These are phyloP conservation scores for Lagenidium giganteum DNA, from an alignment of 352 stramenopile genomes.

Conservation along the genomic window DNA sequence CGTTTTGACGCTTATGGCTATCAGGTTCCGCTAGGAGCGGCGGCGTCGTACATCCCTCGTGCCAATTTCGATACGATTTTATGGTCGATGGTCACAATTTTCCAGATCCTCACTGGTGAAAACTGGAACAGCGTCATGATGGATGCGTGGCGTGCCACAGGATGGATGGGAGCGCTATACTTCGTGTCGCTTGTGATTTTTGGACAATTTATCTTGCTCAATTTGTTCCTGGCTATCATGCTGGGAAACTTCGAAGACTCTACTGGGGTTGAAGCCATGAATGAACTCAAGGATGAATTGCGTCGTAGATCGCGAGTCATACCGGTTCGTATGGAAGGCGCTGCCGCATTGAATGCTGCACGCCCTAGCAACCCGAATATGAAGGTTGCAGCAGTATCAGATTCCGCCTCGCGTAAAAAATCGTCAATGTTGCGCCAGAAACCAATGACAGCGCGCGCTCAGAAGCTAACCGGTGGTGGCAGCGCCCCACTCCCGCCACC, in stretches of 20 bases:
- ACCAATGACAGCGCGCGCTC: too few relatives aligned
- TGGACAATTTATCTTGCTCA: slow-evolving; percentile 89
- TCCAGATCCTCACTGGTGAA: slow-evolving; percentile 89
- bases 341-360: neutral
- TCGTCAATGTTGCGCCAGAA: too few relatives aligned
- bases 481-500: too few relatives aligned
- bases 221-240: slow-evolving; percentile 91
- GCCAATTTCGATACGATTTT: slow-evolving; percentile 25
- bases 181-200: slow-evolving; percentile 84
- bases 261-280: slow-evolving; percentile 14
- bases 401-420: too few relatives aligned
- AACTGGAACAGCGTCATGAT: slow-evolving; percentile 92
- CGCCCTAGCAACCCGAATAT: neutral
- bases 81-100: slow-evolving; percentile 24
- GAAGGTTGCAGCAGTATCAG: too few relatives aligned
- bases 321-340: slow-evolving; percentile 7
- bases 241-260: slow-evolving; percentile 84
- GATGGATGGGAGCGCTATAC: slow-evolving; percentile 60
- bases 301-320: slow-evolving; percentile 28
- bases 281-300: slow-evolving; percentile 26
- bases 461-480: too few relatives aligned
- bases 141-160: slow-evolving; percentile 71
- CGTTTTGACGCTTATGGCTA: slow-evolving; percentile 19
- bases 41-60: slow-evolving; percentile 10
- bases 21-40: slow-evolving; percentile 27